Conservation (phyloP, 2,329 filamentous ascomycete species). For the Fusarium udum region DNA sequence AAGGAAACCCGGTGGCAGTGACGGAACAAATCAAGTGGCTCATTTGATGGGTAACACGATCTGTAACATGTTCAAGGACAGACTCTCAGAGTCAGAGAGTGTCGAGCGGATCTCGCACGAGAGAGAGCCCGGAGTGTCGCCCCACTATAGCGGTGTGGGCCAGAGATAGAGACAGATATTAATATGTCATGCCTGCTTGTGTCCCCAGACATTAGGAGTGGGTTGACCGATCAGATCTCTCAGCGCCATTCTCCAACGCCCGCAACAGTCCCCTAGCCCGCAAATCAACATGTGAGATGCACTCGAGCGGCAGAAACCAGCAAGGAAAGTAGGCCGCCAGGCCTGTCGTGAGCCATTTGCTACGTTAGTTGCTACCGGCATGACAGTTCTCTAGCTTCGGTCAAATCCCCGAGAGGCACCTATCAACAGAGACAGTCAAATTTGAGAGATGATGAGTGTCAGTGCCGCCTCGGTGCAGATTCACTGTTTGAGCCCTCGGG, state of each 20-base stretch:
- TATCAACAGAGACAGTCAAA: neutral
- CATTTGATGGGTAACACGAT: neutral
- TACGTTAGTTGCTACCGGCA: neutral
- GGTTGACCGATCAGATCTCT: constrained; percentile 43
- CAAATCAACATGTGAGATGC: constrained; percentile 30
- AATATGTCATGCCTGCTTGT: constrained; percentile 42
- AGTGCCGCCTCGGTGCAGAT: constrained; percentile 8
- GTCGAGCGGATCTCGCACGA: constrained; percentile 21
- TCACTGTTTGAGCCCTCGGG: constrained; percentile 10
- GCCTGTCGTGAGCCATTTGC: constrained; percentile 17
- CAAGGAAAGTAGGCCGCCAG: constrained; percentile 22
- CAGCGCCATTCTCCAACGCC: constrained; percentile 35
- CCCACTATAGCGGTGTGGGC: constrained; percentile 42
- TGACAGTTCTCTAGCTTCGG: constrained; percentile 22
- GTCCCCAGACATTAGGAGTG: constrained; percentile 27
- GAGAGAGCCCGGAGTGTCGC: constrained; percentile 23
- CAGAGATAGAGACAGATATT: constrained; percentile 44
- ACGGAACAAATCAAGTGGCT: constrained; percentile 4
- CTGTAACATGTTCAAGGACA: constrained; percentile 20
- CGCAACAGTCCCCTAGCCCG: constrained; percentile 33
- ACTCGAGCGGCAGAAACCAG: constrained; percentile 17
- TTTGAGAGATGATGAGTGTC: neutral
- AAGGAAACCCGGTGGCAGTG: constrained; percentile 24
- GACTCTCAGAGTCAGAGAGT: neutral
- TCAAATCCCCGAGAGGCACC: constrained; percentile 12